Evolutionary conservation across 306 rosid species (phyloP).

Genomic region (Hippophae gyantsensis): DNA sequence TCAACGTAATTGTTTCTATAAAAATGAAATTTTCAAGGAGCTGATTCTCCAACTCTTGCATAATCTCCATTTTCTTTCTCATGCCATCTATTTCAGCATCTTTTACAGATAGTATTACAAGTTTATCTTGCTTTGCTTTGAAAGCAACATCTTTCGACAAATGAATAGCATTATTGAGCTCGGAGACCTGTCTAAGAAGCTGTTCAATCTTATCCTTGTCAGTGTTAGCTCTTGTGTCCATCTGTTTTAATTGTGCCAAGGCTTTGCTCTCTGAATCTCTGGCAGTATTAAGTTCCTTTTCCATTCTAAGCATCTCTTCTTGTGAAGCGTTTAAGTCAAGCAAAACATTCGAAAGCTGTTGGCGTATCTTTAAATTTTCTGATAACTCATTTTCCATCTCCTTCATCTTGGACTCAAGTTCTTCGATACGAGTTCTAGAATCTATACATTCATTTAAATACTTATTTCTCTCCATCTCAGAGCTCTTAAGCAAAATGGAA

Average conservation of each 20-base stretch:
- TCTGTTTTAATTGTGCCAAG: slow-evolving; percentile 17
- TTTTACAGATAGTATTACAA: slow-evolving; percentile 30
- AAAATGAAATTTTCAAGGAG: slow-evolving; percentile 11
- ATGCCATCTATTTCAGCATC: slow-evolving; percentile 35
- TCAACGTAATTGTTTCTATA: slow-evolving; percentile 20
- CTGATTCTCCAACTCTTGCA: slow-evolving; percentile 26
- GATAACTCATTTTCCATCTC: slow-evolving; percentile 33
- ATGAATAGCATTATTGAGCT: slow-evolving; percentile 36
- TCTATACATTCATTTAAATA: slow-evolving; percentile 25
- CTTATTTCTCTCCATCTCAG: slow-evolving; percentile 48
- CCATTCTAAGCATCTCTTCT: slow-evolving; percentile 43
- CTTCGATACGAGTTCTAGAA: slow-evolving; percentile 22
- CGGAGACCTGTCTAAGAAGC: slow-evolving; percentile 35
- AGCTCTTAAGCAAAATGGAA: slow-evolving; percentile 37
- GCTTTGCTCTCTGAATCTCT: slow-evolving; percentile 43
- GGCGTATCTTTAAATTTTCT: slow-evolving; percentile 23
- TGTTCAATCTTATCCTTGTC: slow-evolving; percentile 40
- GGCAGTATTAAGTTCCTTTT: slow-evolving; percentile 41
- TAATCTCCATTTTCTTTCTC: slow-evolving; percentile 23
- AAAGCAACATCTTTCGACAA: slow-evolving; percentile 27
- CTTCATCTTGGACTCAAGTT: slow-evolving; percentile 36
- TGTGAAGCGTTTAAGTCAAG: slow-evolving; percentile 39
- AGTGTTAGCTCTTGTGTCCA: slow-evolving; percentile 27
- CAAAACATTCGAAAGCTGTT: slow-evolving; percentile 36
- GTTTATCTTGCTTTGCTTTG: slow-evolving; percentile 34